phyloP scores from a whole-genome alignment of 2,329 filamentous ascomycete species.

The Chaetomiaceae sp. region DNA sequence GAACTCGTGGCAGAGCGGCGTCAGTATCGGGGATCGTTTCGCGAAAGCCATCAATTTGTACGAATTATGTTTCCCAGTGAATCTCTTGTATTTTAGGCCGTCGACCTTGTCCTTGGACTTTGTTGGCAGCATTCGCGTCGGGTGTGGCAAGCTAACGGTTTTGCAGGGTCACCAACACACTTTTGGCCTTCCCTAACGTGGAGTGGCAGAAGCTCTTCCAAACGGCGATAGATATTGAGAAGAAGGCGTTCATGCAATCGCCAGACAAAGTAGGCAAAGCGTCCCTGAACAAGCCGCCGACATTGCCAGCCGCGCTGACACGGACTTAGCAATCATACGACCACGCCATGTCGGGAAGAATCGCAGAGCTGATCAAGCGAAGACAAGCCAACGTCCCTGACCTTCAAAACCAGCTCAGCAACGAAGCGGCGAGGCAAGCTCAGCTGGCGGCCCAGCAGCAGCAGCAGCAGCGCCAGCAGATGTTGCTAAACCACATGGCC shows the following conservation, averaged over 20 bases:
- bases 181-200: constrained; percentile 40
- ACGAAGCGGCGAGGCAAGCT: constrained; percentile 28
- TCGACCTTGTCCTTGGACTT: neutral
- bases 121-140: neutral
- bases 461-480: constrained; percentile 39
- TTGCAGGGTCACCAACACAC: constrained; percentile 48
- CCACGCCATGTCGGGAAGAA: constrained; percentile 41
- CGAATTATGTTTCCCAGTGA: constrained; percentile 21
- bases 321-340: constrained; percentile 46
- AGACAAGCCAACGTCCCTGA: constrained; percentile 48
- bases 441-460: constrained; percentile 29
- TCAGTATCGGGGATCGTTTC: constrained; percentile 32
- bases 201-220: constrained; percentile 41
- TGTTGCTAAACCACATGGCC: constrained; percentile 51
- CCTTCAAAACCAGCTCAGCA: constrained; percentile 46
- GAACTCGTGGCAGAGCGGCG: constrained; percentile 33
- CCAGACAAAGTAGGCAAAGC: constrained; percentile 43
- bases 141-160: neutral
- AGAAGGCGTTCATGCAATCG: constrained; percentile 43
- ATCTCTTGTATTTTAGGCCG: neutral
- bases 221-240: constrained; percentile 45
- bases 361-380: constrained; percentile 46
- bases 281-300: neutral
- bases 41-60: constrained; percentile 36
- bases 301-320: constrained; percentile 21